A percentile compares a stretch with the other conserved stretches of the same genome.
Evolutionary conservation across 208 protist genomes (phyloP).

Genomic region (Acanthamoeba sp.): DNA sequence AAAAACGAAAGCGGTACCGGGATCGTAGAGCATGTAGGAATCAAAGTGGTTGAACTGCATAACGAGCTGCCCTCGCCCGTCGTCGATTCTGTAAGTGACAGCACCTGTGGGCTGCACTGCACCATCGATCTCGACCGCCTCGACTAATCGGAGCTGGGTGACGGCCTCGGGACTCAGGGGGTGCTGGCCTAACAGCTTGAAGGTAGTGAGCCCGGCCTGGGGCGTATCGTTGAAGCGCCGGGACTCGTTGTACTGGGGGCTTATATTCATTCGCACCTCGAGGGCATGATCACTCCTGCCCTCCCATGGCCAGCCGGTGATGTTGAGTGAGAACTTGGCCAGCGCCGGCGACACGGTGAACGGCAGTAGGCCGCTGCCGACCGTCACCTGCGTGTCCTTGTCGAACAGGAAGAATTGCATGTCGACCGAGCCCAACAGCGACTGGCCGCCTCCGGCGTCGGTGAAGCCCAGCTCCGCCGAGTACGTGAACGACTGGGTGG

Average conservation of each 20-base stretch:
- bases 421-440: neutral
- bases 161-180: neutral
- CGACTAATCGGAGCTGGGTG: neutral
- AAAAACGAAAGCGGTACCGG: neutral
- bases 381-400: neutral
- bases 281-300: neutral
- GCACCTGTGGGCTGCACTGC: neutral
- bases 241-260: neutral
- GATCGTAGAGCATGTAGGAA: neutral
- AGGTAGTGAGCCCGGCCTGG: constrained; percentile 18
- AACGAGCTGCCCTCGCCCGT: neutral
- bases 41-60: neutral
- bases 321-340: constrained; percentile 4
- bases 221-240: neutral
- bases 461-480: neutral
- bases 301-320: constrained; percentile 14
- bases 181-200: constrained; percentile 29
- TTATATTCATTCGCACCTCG: neutral
- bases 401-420: constrained; percentile 49
- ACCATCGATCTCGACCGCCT: neutral
- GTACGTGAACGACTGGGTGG: neutral
- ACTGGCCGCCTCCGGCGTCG: neutral
- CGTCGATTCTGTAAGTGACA: neutral
- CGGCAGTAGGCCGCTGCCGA: neutral
- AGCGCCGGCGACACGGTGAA: neutral